phyloP scores from a whole-genome alignment of 2,329 filamentous ascomycete genomes.

The Neonectria ditissima region DNA sequence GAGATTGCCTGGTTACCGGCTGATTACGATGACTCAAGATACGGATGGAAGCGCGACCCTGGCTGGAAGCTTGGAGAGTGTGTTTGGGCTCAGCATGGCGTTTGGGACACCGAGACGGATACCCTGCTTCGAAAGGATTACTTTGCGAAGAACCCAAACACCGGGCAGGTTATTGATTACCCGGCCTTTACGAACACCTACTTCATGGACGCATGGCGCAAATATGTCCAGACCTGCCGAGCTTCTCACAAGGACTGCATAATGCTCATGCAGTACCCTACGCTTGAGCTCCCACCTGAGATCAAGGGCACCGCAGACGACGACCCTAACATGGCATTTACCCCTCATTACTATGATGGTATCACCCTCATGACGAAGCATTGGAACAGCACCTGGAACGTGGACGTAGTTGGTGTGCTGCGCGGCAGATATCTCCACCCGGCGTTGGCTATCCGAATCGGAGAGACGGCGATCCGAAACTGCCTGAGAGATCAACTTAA shows the following conservation, averaged over 20 bases:
- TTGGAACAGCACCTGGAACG: constrained; percentile 98
- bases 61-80: constrained; percentile 95
- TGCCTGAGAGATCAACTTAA: constrained; percentile 90
- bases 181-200: constrained; percentile 90
- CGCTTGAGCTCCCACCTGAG: constrained; percentile 88
- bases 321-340: constrained; percentile 89
- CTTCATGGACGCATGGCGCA: constrained; percentile 87
- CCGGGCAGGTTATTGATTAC: constrained; percentile 80
- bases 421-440: constrained; percentile 90
- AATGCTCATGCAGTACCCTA: constrained; percentile 90
- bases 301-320: constrained; percentile 92
- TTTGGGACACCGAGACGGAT: constrained; percentile 89
- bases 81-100: constrained; percentile 94
- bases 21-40: constrained; percentile 87
- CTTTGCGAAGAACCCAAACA: constrained; percentile 82
- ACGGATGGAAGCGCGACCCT: constrained; percentile 89
- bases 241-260: constrained; percentile 82
- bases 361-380: constrained; percentile 98
- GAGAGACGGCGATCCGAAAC: constrained; percentile 93
- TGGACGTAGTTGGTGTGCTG: constrained; percentile 92
- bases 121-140: constrained; percentile 86
- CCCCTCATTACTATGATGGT: constrained; percentile 96
- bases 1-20: constrained; percentile 84
- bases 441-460: constrained; percentile 91
- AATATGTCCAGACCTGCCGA: constrained; percentile 80